A percentile compares a stretch with the other conserved stretches of the same genome.
Conservation (phyloP, 73 alveolate genomes). For the Paramecium tetraurelia region DNA sequence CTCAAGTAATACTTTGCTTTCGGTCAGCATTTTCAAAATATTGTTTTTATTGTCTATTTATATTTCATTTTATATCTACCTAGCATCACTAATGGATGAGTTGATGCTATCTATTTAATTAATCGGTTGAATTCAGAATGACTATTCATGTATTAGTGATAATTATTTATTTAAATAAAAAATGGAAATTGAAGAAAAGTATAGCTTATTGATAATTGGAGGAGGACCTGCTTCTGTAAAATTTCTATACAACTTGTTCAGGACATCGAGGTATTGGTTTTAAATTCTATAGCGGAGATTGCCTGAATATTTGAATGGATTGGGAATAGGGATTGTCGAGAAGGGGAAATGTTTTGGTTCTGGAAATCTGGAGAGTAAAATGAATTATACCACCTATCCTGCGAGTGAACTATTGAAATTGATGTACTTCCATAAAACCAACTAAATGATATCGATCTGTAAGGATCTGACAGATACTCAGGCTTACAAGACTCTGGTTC, state of each 20-base stretch:
- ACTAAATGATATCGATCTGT: slow-evolving; percentile 17
- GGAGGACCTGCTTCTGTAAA: slow-evolving; percentile 44
- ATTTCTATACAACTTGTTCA: background rate
- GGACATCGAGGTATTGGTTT: background rate
- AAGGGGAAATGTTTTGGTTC: slow-evolving; percentile 32
- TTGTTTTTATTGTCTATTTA: no score
- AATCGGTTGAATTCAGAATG: background rate
- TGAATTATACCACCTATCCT: background rate
- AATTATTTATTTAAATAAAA: background rate
- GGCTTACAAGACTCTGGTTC: slow-evolving; percentile 2
- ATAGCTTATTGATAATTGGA: slow-evolving; percentile 9
- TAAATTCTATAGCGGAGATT: background rate
- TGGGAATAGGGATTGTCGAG: background rate
- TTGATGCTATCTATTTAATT: no score
- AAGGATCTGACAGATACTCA: slow-evolving; percentile 19
- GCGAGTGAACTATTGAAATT: slow-evolving; percentile 9
- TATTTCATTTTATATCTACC: no score
- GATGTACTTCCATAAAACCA: slow-evolving; percentile 27
- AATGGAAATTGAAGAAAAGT: slow-evolving; percentile 43
- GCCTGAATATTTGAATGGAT: slow-evolving; percentile 24
- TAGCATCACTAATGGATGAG: no score
- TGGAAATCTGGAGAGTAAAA: slow-evolving; percentile 25
- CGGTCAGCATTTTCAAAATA: no score
- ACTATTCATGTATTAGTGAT: background rate
- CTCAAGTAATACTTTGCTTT: background rate